phyloP scores from a whole-genome alignment of 176 grass and related monocot species.

The Sorghum bicolor region DNA sequence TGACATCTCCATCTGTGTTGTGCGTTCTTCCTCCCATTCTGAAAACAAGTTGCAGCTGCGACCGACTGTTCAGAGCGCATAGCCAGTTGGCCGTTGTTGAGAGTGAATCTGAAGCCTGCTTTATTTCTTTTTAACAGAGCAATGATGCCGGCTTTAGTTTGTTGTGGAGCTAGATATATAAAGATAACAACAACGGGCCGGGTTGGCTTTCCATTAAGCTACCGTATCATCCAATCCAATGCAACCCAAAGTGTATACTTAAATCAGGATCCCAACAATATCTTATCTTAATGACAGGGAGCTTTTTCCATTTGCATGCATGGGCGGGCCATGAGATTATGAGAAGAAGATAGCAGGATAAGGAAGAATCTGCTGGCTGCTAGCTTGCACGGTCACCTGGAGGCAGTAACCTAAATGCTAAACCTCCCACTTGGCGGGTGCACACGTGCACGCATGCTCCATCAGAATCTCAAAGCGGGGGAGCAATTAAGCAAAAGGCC shows the following conservation, averaged over 20 bases:
- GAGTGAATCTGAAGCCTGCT: background rate
- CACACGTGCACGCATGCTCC: conserved; percentile 2
- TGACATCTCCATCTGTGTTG: background rate
- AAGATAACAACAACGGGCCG: background rate
- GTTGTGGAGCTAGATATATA: background rate
- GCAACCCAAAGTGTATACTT: background rate
- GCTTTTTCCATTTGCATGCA: background rate
- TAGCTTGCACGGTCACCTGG: background rate
- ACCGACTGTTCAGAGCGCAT: too few species aligned
- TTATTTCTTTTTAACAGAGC: background rate
- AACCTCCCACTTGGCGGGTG: background rate
- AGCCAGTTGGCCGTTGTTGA: background rate
- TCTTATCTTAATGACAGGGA: background rate
- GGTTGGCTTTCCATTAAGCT: background rate
- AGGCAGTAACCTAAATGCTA: background rate
- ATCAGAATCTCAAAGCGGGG: background rate
- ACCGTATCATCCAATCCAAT: conserved; percentile 1
- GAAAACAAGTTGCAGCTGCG: too few species aligned
- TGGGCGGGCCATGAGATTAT: background rate
- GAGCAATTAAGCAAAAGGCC: background rate
- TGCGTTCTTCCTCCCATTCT: background rate
- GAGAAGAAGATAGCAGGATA: background rate
- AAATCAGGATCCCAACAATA: background rate
- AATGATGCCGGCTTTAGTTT: background rate
- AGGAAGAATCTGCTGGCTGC: conserved; percentile 30